Base-by-base conservation (phyloP, 1,284 basidiomycete species). In the Irpex rosettiformis region DNA sequence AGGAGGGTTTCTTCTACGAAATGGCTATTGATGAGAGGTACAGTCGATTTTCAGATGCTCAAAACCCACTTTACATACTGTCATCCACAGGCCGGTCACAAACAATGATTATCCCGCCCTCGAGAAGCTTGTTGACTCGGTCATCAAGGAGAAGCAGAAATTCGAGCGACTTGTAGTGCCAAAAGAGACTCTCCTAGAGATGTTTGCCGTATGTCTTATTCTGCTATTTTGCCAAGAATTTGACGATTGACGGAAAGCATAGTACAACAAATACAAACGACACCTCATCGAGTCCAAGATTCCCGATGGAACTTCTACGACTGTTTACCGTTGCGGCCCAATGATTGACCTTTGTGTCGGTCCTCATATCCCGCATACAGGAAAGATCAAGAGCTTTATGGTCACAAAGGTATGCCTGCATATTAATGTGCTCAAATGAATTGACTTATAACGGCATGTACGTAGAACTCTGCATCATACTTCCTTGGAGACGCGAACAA, bases 221-320 rank as follows among this genome's bases (percentile, higher is more conserved):
- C 2, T 33, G 16, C n/a, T 18, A 22, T n/a, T 51, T 40, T 30
- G 24, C 16, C 37, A 27, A 30, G n/a, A n/a, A n/a, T n/a, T 16
- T 5, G 25, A 40, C 28, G 58, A 11, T 25, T 51, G 22, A 29
- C 21, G 43, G 16, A 21, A 18, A 24, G 8, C 54, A 27, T 69
- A 97, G 94, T 99, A 99, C 79, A 99, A 99, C 82, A 97, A 96
- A 75, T 99, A 98, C 81, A 99, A 99, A 80, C 86, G 89, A 70
- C 90, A 98, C 73, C 86, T 99, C 71, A 99, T 99, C 70, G 86
- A 96, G 72, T 85, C 88, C 65, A 98, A 99, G 78, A 91, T 99
- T 58, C 91, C 95, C 6, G 96, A 99, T 72, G 96, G 96, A 63
- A 93, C 94, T 16, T 94, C 92, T 56, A 98, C 97, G 55, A 99